Conservation (phyloP, 2,329 filamentous ascomycete species). For the Ascomycota sp. region DNA sequence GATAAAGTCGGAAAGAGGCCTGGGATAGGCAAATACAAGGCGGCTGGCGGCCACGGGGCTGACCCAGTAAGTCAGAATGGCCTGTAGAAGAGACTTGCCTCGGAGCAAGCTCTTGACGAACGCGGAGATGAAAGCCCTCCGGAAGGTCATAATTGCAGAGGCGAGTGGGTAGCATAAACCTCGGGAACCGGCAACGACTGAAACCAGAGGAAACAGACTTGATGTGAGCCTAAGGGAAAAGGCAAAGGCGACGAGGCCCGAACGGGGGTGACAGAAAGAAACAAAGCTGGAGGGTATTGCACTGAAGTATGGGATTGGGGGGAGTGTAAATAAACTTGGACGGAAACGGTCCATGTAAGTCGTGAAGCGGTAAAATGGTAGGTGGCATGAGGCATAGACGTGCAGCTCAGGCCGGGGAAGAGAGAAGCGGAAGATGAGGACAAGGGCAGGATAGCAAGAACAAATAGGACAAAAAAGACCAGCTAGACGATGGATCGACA, state of each 20-base stretch:
- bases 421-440: background rate
- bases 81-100: conserved; percentile 37
- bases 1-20: conserved; percentile 28
- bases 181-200: background rate
- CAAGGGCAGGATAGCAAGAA: too few relatives aligned
- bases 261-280: background rate
- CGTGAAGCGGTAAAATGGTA: background rate
- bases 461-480: background rate
- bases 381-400: background rate
- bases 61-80: conserved; percentile 34
- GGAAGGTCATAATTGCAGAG: conserved; percentile 36
- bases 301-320: too few relatives aligned
- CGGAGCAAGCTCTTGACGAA: conserved; percentile 35
- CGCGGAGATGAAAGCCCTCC: conserved; percentile 31
- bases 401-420: background rate
- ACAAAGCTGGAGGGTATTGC: background rate
- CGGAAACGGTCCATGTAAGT: background rate
- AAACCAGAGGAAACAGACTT: background rate
- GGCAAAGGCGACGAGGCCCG: background rate
- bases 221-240: background rate
- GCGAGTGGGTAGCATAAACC: conserved; percentile 29
- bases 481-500: background rate
- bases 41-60: conserved; percentile 17
- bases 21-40: conserved; percentile 6
- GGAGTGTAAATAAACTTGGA: background rate